phyloP scores from a whole-genome alignment of 2,329 filamentous ascomycete genomes.

The Fusarium veterinarium region DNA sequence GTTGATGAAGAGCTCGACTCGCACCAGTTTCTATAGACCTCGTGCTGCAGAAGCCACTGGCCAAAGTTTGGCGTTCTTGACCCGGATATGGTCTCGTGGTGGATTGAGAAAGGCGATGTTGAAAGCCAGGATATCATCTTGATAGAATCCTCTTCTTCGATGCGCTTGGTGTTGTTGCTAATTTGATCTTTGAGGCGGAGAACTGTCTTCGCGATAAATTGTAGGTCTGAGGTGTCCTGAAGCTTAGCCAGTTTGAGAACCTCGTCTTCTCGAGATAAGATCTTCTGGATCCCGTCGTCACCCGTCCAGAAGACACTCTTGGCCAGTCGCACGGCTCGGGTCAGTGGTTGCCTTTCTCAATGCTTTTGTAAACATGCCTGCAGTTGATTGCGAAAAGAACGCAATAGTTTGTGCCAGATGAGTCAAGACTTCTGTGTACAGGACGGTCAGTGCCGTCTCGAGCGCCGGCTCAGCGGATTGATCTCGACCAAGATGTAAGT shows the following conservation, averaged over 20 bases:
- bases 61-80: not conserved
- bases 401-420: not conserved
- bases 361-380: not conserved
- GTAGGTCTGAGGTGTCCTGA: not conserved
- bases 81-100: not conserved
- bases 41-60: not conserved
- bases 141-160: not conserved
- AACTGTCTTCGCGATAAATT: not conserved
- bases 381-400: not conserved
- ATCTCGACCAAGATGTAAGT: not conserved
- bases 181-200: conserved; percentile 1
- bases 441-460: not conserved
- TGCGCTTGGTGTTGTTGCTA: not conserved
- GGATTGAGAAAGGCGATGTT: not conserved
- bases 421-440: not conserved
- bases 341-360: accelerated
- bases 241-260: not conserved
- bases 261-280: not conserved
- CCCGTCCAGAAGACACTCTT: not conserved
- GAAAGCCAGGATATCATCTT: conserved; percentile 9
- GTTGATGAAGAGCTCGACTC: not conserved
- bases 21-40: not conserved
- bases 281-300: not conserved
- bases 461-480: not conserved
- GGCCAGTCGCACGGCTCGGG: not conserved